Evolutionary conservation across 75 land plant genomes (phyloP).

Genomic region (Cunninghamia lanceolata): DNA sequence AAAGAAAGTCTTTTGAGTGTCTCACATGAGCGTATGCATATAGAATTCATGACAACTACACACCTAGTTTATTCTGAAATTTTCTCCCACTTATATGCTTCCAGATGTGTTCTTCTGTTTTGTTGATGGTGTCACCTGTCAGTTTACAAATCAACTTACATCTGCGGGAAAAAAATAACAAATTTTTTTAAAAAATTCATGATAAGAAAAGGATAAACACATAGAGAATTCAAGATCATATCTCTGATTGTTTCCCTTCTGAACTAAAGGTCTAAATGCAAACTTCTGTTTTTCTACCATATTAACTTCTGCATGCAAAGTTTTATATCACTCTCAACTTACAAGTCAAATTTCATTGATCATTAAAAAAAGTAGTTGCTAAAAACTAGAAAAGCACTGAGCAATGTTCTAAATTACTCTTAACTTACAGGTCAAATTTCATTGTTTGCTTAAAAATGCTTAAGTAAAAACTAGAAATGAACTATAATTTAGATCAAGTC

Average conservation of each 20-base stretch:
- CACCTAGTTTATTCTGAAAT: slow-evolving; percentile 71
- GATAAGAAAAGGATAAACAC: neutral
- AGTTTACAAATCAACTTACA: slow-evolving; percentile 71
- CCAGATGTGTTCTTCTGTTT: slow-evolving; percentile 92
- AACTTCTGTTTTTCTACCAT: neutral
- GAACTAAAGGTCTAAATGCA: neutral
- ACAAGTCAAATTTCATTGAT: neutral
- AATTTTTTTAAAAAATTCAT: neutral
- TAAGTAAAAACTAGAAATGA: neutral
- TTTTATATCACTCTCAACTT: neutral
- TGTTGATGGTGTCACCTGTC: slow-evolving; percentile 75
- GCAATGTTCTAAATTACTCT: neutral
- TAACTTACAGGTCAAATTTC: neutral
- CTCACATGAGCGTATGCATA: neutral
- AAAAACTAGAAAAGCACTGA: no score
- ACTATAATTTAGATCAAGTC: neutral
- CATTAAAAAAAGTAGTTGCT: neutral
- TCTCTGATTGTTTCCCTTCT: neutral
- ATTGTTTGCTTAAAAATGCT: neutral
- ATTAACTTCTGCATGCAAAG: neutral
- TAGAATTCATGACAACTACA: slow-evolving; percentile 1
- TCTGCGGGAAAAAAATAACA: slow-evolving; percentile 28
- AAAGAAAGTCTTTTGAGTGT: neutral
- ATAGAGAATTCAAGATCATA: neutral
- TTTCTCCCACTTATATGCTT: slow-evolving; percentile 80